Conservation (phyloP, 192 early-diverging fungal species). For the Gonapodya sp. region DNA sequence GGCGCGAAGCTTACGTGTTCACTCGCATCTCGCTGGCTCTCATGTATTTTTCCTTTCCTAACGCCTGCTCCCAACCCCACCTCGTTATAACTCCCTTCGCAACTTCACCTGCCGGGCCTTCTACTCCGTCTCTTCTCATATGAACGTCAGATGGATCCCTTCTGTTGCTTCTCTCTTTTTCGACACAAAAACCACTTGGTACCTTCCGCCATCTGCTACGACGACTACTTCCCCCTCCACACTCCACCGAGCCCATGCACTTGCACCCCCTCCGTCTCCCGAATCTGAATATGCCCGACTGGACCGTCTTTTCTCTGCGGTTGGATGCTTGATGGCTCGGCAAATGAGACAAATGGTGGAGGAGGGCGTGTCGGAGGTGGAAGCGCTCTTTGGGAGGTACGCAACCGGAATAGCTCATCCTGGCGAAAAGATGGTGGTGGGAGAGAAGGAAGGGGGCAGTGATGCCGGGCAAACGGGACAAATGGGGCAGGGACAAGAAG, state of each 20-base stretch:
- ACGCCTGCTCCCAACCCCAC: background rate
- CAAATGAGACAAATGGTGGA: conserved; percentile 42
- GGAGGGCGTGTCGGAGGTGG: conserved; percentile 37
- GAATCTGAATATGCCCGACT: conserved; percentile 43
- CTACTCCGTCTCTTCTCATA: background rate
- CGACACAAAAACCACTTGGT: conserved; percentile 44
- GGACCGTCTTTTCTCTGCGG: conserved; percentile 50
- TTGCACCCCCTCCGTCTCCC: conserved; percentile 22
- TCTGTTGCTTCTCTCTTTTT: conserved; percentile 49
- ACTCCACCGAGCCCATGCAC: background rate
- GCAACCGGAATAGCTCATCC: conserved; percentile 18
- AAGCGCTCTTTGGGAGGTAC: conserved; percentile 45
- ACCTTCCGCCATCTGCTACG: conserved; percentile 16
- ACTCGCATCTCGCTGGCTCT: background rate
- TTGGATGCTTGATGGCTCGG: conserved; percentile 44
- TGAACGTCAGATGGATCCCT: conserved; percentile 40
- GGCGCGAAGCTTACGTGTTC: too few relatives aligned
- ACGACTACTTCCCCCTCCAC: too few relatives aligned
- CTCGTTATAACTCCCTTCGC: too few relatives aligned
- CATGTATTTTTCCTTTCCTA: background rate
- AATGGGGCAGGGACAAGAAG: conserved; percentile 1
- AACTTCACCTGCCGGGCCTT: too few relatives aligned
- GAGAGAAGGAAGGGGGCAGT: background rate
- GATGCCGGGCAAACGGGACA: background rate
- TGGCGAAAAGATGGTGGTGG: background rate